Evolutionary conservation across 371 early-diverging fungal species (phyloP), one percentile per base, ranked within the genome.

Genomic region (Circinella umbellata): DNA sequence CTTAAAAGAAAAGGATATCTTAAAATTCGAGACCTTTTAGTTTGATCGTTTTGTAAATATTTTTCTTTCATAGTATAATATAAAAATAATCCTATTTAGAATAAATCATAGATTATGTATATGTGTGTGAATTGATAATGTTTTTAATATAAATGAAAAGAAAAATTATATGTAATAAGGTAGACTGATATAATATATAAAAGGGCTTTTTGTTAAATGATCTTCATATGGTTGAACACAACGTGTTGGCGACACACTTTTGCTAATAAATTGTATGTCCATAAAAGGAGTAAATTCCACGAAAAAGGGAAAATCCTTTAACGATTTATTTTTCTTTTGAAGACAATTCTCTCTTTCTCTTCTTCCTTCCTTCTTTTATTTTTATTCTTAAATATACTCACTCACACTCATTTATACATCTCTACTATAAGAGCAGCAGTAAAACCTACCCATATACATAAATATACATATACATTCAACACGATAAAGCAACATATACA

Each of bases 231-330:
- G 57, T 13, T 18, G 20, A 42, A 11, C 20, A 18, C 7, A 11
- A 57, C 57, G 34, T 57, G 57, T 34, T 34, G 27, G 35, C 4
- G 35, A 57, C 57, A 57, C 57, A 27, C 57, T 63, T 63, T 47
- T 47, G 47, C 63, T 46, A 63, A 63, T 63, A 63, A 47, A 63
- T 46, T 20, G 63, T 46, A 18, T n/a, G 17, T 47, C 27, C 63
- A 46, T 63, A 38, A 38, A 47, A 38, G 47, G 47, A 18, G 18
- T 63, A 46, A 63, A 46, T 38, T 39, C 35, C 14, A 38, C 36
- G 34, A 47, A 61, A 63, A 27, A 46, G 63, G 63, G 63, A 63
- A 63, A 63, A 63, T 42, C 42, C 42, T 42, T 42, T 42, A 42
- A 42, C 42, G 11, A 42, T 42, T 42, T 42, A 9, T 42, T 11